Conservation (phyloP, 768 basidiomycete genomes). For the Termitomyces sp. region DNA sequence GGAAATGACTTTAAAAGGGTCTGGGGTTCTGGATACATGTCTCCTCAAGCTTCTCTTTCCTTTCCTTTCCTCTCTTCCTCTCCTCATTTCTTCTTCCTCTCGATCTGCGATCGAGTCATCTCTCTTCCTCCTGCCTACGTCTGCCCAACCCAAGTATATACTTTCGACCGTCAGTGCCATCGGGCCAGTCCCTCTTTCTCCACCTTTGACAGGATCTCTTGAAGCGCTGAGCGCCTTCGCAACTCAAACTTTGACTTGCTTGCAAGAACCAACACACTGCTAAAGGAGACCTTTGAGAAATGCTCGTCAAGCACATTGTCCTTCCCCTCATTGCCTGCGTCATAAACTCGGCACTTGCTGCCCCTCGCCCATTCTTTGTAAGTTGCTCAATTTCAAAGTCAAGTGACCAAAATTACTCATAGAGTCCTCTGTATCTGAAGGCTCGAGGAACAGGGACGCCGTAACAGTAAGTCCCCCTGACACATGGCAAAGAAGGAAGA, state of each 20-base stretch:
- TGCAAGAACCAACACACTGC: neutral
- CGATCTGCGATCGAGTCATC: neutral
- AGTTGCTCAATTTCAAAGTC: neutral
- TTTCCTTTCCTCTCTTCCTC: neutral
- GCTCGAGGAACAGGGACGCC: neutral
- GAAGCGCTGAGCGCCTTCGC: slow-evolving; percentile 1
- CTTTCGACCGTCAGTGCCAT: neutral
- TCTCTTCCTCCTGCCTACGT: neutral
- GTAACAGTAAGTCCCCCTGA: neutral
- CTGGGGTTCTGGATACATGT: neutral
- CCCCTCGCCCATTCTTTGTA: neutral
- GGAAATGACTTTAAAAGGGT: neutral
- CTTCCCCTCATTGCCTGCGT: neutral
- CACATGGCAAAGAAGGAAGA: no score
- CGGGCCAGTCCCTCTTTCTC: neutral
- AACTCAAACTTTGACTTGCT: neutral
- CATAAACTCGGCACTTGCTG: neutral
- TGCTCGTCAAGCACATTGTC: neutral
- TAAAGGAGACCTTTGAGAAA: neutral
- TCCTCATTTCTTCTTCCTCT: neutral
- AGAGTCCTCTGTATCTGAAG: neutral
- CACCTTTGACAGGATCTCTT: neutral
- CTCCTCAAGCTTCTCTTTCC: neutral
- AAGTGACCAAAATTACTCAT: neutral
- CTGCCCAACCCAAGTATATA: neutral